Evolutionary conservation across 2,329 filamentous ascomycete species (phyloP).

Genomic region (Sporothrix sp.): DNA sequence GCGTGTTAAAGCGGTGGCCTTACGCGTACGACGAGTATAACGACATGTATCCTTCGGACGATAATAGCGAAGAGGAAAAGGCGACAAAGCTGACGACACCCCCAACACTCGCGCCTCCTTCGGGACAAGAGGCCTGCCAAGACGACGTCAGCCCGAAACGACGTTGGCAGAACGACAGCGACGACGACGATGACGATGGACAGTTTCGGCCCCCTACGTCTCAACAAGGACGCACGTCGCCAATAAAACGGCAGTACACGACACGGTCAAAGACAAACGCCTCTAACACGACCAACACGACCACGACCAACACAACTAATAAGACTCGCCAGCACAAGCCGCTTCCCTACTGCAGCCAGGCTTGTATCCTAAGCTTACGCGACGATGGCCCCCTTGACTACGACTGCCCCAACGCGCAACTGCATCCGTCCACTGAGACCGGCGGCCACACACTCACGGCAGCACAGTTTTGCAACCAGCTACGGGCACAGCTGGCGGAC

Average conservation of each 20-base stretch:
- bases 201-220: background rate
- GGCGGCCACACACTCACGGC: constrained; percentile 3
- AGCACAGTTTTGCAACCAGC: background rate
- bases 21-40: background rate
- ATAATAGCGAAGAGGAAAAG: background rate
- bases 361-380: constrained; percentile 7
- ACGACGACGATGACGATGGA: background rate
- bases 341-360: constrained; percentile 9
- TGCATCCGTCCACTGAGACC: background rate
- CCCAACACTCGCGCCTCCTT: background rate
- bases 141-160: background rate
- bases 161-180: background rate
- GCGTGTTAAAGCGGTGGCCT: background rate
- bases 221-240: background rate
- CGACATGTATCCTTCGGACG: background rate
- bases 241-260: background rate
- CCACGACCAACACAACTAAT: background rate
- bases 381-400: constrained; percentile 4
- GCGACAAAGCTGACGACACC: background rate
- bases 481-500: background rate
- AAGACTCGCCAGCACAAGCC: background rate
- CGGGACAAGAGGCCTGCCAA: background rate
- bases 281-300: background rate
- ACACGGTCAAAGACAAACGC: background rate
- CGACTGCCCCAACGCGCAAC: constrained; percentile 6